Base-by-base conservation (phyloP, 2,329 filamentous ascomycete genomes). In the Botryotinia globosa region DNA sequence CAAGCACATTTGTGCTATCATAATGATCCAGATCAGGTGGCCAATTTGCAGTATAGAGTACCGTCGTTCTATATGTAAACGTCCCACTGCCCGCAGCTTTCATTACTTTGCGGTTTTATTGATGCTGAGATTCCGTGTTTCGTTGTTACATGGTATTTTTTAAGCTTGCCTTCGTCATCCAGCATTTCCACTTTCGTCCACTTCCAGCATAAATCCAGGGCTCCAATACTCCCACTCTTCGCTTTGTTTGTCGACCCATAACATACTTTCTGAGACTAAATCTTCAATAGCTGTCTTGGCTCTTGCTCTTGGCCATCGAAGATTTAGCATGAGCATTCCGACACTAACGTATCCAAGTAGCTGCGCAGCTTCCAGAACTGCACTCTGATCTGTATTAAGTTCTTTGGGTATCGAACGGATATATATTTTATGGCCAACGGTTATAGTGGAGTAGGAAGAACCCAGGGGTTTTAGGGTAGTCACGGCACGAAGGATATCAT, bases 211-310 rank as follows among this genome's bases (percentile, higher is more conserved):
- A 74, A 92, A 93, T 0, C 91, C 90, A 0, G 93, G 93, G 73
- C 90, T 93, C 96, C 96, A 99, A 79, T 98, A 99, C 82, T 98
- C 94, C 82, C 91, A 94, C 83, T 98, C 95, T 14, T 88, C 86
- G 48, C 86, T 90, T 83, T 98, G 94, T 76, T 89, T 89, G 82
- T 99, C 96, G 9, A 98, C 90, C 96, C 96, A 99, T 22, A 99
- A 89, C 85, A 99, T 88, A 69, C 94, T 94, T 79, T 97, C 94
- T 0, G 91, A 90, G 69, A 98, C 86, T 48, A 99, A 84, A 82
- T 99, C 96, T 75, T 98, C 94, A 69, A 98, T 87, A 2, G 95
- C 94, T 0, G 96, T 97, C 80, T 92, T 88, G n/a, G 94, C 92
- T 75, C 96, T 87, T 9, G 94, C 92, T 62, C 89, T 85, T 77